A percentile compares a stretch with the other conserved stretches of the same genome.
phyloP scores from a whole-genome alignment of 108 stramenopile species.

The Nitzschia palea region DNA sequence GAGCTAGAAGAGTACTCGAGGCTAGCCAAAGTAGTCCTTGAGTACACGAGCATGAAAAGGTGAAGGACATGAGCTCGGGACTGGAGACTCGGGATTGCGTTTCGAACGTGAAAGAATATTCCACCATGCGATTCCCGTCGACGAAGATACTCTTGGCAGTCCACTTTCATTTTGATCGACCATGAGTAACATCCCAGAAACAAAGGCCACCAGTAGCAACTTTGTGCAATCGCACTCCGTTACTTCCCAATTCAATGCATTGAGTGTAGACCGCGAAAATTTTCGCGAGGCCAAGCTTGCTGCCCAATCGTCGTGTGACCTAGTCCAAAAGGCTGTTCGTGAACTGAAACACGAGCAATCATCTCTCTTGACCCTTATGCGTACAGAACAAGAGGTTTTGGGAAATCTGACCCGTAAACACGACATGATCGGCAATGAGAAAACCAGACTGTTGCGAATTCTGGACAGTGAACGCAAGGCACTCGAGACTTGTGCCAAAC shows the following conservation, averaged over 20 bases:
- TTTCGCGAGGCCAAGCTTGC: slow-evolving; percentile 16
- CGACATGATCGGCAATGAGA: slow-evolving; percentile 15
- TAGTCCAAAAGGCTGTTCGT: slow-evolving; percentile 11
- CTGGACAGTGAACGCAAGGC: slow-evolving; percentile 27
- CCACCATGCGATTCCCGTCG: background rate
- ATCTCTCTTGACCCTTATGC: slow-evolving; percentile 11
- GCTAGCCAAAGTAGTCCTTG: slow-evolving; percentile 44
- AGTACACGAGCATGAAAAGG: too few relatives aligned
- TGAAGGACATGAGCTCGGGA: too few relatives aligned
- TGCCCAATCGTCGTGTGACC: background rate
- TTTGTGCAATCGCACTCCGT: slow-evolving; percentile 24
- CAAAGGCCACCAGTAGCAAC: background rate
- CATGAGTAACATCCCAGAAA: background rate
- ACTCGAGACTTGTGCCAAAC: slow-evolving; percentile 20
- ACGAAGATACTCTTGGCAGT: background rate
- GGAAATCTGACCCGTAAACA: slow-evolving; percentile 19
- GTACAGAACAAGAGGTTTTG: slow-evolving; percentile 8
- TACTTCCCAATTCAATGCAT: slow-evolving; percentile 30
- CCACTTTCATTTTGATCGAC: background rate
- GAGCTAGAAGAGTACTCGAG: slow-evolving; percentile 51
- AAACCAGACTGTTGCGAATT: slow-evolving; percentile 9
- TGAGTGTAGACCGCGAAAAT: slow-evolving; percentile 16
- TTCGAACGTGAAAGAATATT: too few relatives aligned
- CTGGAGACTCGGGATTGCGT: too few relatives aligned
- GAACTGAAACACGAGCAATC: slow-evolving; percentile 19